phyloP scores from a whole-genome alignment of 257 asterid species.

The Salvia rosmarinus region DNA sequence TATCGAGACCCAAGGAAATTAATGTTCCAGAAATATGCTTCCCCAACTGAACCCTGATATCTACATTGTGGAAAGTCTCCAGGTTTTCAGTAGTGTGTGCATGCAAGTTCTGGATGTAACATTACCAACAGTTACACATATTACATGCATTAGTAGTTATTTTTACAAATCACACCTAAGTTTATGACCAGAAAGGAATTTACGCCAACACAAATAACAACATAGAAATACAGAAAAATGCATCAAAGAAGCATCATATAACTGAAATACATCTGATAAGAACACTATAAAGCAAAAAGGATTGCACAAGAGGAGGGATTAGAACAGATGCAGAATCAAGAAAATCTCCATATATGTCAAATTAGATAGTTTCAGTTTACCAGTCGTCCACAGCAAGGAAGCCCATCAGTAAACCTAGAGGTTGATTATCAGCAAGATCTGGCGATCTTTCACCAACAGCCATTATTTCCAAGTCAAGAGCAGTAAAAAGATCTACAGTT shows the following conservation, averaged over 20 bases:
- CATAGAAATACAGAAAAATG: background rate
- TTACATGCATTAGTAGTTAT: conserved; percentile 6
- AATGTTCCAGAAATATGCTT: conserved; percentile 8
- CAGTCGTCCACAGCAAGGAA: conserved; percentile 97
- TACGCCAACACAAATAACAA: background rate
- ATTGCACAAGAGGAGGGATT: background rate
- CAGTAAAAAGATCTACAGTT: conserved; percentile 89
- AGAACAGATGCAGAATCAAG: conserved; percentile 18
- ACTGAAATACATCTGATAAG: conserved; percentile 9
- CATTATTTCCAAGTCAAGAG: conserved; percentile 74
- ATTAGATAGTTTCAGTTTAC: conserved; percentile 47
- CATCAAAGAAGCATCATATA: conserved; percentile 18
- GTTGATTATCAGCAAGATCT: conserved; percentile 85
- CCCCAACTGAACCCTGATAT: conserved; percentile 7
- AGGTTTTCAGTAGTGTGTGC: background rate
- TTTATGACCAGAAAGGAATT: background rate
- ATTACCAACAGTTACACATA: background rate
- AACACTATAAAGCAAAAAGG: conserved; percentile 18
- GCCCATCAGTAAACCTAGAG: conserved; percentile 87
- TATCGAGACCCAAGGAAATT: background rate
- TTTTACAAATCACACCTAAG: background rate
- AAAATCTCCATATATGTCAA: conserved; percentile 16
- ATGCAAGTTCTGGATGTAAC: conserved; percentile 17
- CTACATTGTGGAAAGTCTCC: background rate
- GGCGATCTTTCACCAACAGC: conserved; percentile 77